Base-by-base conservation (phyloP, 306 rosid genomes). In the Sicyos edulis region DNA sequence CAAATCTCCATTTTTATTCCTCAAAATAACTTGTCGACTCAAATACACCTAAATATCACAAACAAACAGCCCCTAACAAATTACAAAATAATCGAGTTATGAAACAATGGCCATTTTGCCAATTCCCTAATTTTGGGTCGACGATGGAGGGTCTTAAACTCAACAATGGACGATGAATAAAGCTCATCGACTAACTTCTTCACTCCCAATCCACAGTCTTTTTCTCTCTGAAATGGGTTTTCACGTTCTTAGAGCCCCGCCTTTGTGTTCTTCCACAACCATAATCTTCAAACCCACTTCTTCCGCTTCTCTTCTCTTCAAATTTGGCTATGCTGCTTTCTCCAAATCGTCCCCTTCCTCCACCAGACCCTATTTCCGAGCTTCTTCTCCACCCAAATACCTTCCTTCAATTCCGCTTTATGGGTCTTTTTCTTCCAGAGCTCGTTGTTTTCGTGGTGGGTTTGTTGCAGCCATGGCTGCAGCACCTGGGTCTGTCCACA, bases 401-500 rank as follows among this genome's bases (percentile, higher is more conserved):
- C 63, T 50, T 32, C 8, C 63, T 10, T 7, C 79, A 8, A 22
- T 71, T 75, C 68, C 81, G 21, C 79, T 79, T 42, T 62, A 71
- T n/a, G 78, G 75, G 57, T 73, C 78, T 63, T 57, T 79, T 70
- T 76, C 5, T 6, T 78, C 34, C 17, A 61, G 72, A n/a, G 74
- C 71, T 54, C 87, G 88, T 13, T 62, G 66, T 68, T 83, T 85
- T 56, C 84, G 86, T 56, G 78, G 84, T 19, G 89, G 86, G 58
- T 52, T 75, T 26, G 47, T 76, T 57, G 80, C 85, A 3, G 84
- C 96, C 78, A 83, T 84, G 88, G 82, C 96, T 13, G 29, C 29
- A 1, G 72, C 87, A 17, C 80, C 84, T 54, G 90, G 86, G 10
- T 72, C 95, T 13, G 74, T 45, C 13, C 83, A 74, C 55, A 90